Conservation (phyloP, 2,329 filamentous ascomycete species). For the Graphium sp. region DNA sequence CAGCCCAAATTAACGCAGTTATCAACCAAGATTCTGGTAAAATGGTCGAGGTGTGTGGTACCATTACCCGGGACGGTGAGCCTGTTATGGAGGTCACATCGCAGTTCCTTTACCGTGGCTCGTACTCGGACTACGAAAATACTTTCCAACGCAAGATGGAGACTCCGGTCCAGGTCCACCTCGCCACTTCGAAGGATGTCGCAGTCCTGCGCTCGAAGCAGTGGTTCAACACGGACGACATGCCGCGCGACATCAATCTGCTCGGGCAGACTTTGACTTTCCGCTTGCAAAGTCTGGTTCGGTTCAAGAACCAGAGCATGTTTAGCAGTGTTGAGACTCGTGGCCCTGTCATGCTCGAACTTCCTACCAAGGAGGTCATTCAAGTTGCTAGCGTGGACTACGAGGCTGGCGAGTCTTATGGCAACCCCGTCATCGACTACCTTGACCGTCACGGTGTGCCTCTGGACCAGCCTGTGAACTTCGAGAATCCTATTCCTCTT, state of each 20-base stretch:
- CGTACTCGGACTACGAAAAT: constrained; percentile 88
- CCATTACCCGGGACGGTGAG: constrained; percentile 67
- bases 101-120: constrained; percentile 91
- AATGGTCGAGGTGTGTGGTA: constrained; percentile 99
- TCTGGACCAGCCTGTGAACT: constrained; percentile 91
- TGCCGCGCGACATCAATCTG: constrained; percentile 59
- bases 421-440: constrained; percentile 95
- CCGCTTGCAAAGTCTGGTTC: constrained; percentile 80
- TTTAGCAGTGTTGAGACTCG: constrained; percentile 86
- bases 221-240: constrained; percentile 77
- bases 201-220: constrained; percentile 92
- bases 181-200: constrained; percentile 77
- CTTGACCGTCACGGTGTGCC: constrained; percentile 79
- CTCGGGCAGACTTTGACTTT: constrained; percentile 89
- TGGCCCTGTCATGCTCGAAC: constrained; percentile 82
- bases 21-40: constrained; percentile 97
- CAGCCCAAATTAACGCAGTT: constrained; percentile 90
- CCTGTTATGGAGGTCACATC: constrained; percentile 97
- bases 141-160: constrained; percentile 97
- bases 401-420: constrained; percentile 76
- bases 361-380: constrained; percentile 93
- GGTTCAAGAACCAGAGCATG: constrained; percentile 87
- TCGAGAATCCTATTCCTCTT: constrained; percentile 92
- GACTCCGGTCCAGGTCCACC: constrained; percentile 83
- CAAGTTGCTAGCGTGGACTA: constrained; percentile 97